Percentiles rank a stretch among this genome's conserved stretches.
These are phyloP conservation scores for Pycnococcus provasolii DNA, from an alignment of 139 green algal genomes.

Conservation along the genomic window DNA sequence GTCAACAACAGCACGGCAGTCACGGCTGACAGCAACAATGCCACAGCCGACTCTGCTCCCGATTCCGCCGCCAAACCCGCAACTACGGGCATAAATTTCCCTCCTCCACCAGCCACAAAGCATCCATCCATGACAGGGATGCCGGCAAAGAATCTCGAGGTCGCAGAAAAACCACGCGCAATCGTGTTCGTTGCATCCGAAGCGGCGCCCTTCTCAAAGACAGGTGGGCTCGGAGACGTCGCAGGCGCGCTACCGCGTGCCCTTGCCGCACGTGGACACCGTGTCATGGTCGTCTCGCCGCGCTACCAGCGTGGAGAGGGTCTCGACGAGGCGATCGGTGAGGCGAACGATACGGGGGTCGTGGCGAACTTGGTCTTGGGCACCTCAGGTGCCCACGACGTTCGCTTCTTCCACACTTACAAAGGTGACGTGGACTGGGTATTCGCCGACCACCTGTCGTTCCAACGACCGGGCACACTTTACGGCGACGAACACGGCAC, in stretches of 20 bases:
- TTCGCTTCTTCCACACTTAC: constrained; percentile 54
- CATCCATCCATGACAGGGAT: too few relatives aligned
- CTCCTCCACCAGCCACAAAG: too few relatives aligned
- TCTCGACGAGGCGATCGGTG: constrained; percentile 15
- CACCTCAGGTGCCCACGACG: background rate
- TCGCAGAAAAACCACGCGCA: constrained; percentile 34
- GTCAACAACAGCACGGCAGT: too few relatives aligned
- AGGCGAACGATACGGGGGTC: constrained; percentile 30
- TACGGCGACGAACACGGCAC: constrained; percentile 52
- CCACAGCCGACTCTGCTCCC: too few relatives aligned
- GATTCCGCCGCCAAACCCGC: too few relatives aligned
- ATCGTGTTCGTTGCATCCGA: constrained; percentile 93
- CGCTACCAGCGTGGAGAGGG: constrained; percentile 27
- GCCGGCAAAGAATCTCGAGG: constrained; percentile 8
- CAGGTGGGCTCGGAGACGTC: constrained; percentile 86
- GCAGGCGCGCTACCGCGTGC: constrained; percentile 75
- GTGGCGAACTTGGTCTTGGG: constrained; percentile 20
- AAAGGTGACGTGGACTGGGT: constrained; percentile 63
- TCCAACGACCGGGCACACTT: constrained; percentile 41
- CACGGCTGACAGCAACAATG: too few relatives aligned
- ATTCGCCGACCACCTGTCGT: constrained; percentile 73
- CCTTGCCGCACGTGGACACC: constrained; percentile 44
- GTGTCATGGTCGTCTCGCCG: constrained; percentile 56
- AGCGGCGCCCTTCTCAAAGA: constrained; percentile 94
- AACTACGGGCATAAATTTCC: too few relatives aligned